Base-by-base conservation (phyloP, 2,329 filamentous ascomycete species). In the Tolypocladium endophyticum region DNA sequence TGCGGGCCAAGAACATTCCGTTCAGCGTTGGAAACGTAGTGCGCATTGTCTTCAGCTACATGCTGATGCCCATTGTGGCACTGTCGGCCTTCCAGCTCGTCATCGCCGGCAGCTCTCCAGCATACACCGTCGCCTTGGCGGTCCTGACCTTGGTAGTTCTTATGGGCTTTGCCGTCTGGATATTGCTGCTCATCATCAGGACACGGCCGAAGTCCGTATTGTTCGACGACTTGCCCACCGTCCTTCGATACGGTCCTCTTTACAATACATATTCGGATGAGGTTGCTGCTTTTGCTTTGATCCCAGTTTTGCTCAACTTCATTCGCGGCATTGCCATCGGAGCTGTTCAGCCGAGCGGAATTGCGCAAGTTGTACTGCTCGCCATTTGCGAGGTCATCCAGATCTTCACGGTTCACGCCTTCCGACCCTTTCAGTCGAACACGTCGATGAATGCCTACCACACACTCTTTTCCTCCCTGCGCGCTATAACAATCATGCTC, bases 391-490 rank as follows among this genome's bases (percentile, higher is more conserved):
- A 99, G 75, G 89, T 97, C 63, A 88, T 97, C 39, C 85, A 92
- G 61, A 86, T 97, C 41, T 79, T 97, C 53, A 93, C 92, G 0
- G 77, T 97, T 5, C 87, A 94, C 67, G 90, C 91, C 9, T 96
- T 97, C 76, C 86, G 89, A 20, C 94, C 94, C 0, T 99, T 95
- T 69, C 87, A 93, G 62, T 86, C 87, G 2, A 86, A 92, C 28
- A 97, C 94, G 0, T 97, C 93, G 35, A 99, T 99, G 94, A 97
- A 97, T 70, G 85, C 90, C 12, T 97, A 97, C 66, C 92, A 97
- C 68, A 90, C 88, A 2, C 85, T 92, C 63, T 96, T 97, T 72
- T 85, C 92, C 0, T 76, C 82, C 2, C 78, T 96, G 18, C 86
- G 94, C 39, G 87, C 97, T 38, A 75, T 90, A 55, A 88, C 88